Conservation (phyloP, 768 basidiomycete species). For the Hirschioporus abietinus region DNA sequence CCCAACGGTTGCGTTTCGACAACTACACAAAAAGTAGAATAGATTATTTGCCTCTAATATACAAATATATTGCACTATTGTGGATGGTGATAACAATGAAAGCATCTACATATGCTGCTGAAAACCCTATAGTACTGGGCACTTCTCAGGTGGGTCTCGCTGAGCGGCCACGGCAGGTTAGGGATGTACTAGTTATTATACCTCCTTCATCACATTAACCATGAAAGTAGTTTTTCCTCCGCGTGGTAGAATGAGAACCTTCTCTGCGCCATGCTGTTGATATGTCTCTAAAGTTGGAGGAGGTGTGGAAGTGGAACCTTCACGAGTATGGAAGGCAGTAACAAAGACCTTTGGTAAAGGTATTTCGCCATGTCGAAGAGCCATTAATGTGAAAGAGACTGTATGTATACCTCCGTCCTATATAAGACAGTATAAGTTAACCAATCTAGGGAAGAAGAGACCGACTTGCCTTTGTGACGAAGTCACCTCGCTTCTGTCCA, state of each 20-base stretch:
- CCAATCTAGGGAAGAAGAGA: neutral
- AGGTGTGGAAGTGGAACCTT: constrained; percentile 44
- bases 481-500: constrained; percentile 83
- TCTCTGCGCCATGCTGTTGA: constrained; percentile 81
- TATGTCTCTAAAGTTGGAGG: constrained; percentile 72
- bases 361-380: constrained; percentile 79
- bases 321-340: constrained; percentile 16
- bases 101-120: too few species aligned
- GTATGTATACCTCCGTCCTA: constrained; percentile 60
- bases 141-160: neutral
- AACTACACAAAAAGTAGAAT: constrained; percentile 6
- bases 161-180: neutral
- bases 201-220: constrained; percentile 56
- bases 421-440: constrained; percentile 8
- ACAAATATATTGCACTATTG: neutral
- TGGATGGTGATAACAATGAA: neutral
- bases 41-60: neutral
- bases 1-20: constrained; percentile 31
- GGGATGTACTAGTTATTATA: neutral
- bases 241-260: constrained; percentile 74
- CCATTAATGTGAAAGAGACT: constrained; percentile 73
- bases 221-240: constrained; percentile 80
- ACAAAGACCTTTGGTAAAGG: constrained; percentile 69
- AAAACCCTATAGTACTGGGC: too few species aligned
- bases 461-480: constrained; percentile 56